These are phyloP conservation scores for Sapria himalayana DNA, from an alignment of 345 rosid species.

Conservation along the genomic window DNA sequence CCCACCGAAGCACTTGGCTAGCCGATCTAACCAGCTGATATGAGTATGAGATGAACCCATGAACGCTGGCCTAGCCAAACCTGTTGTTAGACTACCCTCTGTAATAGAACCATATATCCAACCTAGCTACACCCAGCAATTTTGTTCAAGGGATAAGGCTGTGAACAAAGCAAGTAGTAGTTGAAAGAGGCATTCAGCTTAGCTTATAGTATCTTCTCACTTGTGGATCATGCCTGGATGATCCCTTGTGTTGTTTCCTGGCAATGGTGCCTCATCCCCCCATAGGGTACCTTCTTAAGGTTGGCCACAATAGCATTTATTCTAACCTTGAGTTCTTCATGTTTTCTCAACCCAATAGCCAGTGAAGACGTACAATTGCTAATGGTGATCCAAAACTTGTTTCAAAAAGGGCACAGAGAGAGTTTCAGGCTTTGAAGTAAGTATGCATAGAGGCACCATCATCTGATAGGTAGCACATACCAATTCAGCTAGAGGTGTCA, in stretches of 20 bases:
- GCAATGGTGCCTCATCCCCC: slow-evolving; percentile 99
- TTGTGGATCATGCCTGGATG: slow-evolving; percentile 99
- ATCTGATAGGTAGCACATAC: slow-evolving; percentile 87
- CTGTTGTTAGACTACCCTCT: slow-evolving; percentile 90
- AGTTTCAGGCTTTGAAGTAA: too few species aligned
- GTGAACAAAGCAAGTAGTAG: not conserved
- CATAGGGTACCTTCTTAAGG: slow-evolving; percentile 59
- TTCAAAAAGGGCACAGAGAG: slow-evolving; percentile 65
- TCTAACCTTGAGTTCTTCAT: slow-evolving; percentile 91
- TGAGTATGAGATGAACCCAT: slow-evolving; percentile 98
- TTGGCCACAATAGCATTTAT: slow-evolving; percentile 75
- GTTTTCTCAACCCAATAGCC: slow-evolving; percentile 48
- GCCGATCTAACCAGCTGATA: slow-evolving; percentile 81
- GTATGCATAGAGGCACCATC: slow-evolving; percentile 97
- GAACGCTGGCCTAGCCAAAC: slow-evolving; percentile 75
- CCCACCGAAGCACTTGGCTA: slow-evolving; percentile 99
- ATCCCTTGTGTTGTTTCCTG: slow-evolving; percentile 94
- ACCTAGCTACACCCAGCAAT: slow-evolving; percentile 41
- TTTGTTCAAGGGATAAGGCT: slow-evolving; percentile 5
- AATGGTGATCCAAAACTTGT: too few species aligned
- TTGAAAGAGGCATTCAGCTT: slow-evolving; percentile 22
- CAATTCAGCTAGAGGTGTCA: slow-evolving; percentile 72
- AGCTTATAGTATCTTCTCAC: slow-evolving; percentile 99
- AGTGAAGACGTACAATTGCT: too few species aligned
- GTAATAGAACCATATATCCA: slow-evolving; percentile 98